phyloP scores from a whole-genome alignment of 78 protist genomes.

The Dictyostelium capitatum region DNA sequence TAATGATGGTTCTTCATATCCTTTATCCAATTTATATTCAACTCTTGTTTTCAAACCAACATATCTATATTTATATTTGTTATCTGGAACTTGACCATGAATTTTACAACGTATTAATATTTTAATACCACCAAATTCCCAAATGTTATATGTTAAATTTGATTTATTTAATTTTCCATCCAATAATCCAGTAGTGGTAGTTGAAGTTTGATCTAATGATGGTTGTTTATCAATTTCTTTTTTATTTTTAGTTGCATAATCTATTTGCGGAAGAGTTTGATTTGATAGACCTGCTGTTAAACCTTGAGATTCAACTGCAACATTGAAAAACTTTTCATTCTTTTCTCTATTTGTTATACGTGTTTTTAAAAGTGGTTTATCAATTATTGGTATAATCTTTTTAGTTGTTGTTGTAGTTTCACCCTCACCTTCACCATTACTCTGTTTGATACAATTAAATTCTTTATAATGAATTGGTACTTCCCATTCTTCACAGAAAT shows the following conservation, averaged over 20 bases:
- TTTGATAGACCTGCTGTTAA: conserved; percentile 39
- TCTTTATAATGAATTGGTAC: conserved; percentile 45
- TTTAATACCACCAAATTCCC: conserved; percentile 79
- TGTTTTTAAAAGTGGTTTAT: conserved; percentile 63
- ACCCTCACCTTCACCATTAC: background rate
- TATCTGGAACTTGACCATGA: conserved; percentile 50
- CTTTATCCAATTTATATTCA: conserved; percentile 54
- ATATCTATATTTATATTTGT: conserved; percentile 37
- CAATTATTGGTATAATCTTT: conserved; percentile 48
- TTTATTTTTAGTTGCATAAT: conserved; percentile 1
- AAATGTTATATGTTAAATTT: conserved; percentile 67
- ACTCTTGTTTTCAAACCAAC: conserved; percentile 54
- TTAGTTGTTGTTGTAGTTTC: background rate
- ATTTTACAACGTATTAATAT: conserved; percentile 73
- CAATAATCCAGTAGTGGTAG: background rate
- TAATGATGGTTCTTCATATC: conserved; percentile 34
- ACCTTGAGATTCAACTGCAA: conserved; percentile 73
- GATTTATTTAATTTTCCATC: background rate
- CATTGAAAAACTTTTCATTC: conserved; percentile 56
- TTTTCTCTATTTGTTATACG: conserved; percentile 56
- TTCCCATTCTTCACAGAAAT: conserved; percentile 52
- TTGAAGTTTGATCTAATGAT: background rate
- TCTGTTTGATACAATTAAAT: background rate
- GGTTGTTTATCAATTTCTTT: background rate
- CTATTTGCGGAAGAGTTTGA: conserved; percentile 29